A percentile compares a stretch with the other conserved stretches of the same genome.
Conservation (phyloP, 495 filamentous ascomycete genomes). For the Lichina pygmaea region DNA sequence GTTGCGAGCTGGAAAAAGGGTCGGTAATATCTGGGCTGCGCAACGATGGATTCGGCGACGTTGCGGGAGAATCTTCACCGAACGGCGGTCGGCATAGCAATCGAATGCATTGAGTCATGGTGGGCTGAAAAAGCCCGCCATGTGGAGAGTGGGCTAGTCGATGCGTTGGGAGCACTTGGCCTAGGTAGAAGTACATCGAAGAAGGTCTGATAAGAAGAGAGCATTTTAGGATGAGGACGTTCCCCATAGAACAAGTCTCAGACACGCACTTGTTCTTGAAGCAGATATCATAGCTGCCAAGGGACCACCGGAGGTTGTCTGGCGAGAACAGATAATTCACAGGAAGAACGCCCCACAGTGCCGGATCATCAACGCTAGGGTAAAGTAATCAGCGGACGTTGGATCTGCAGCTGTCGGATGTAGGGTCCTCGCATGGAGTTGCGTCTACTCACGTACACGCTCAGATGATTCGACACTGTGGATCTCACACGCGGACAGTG, state of each 20-base stretch:
- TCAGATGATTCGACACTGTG: constrained; percentile 80
- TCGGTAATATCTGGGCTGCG: constrained; percentile 27
- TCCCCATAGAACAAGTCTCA: not conserved
- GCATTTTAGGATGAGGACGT: not conserved
- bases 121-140: constrained; percentile 72
- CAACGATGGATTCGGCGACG: constrained; percentile 5
- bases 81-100: constrained; percentile 43
- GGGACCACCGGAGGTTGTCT: constrained; percentile 53
- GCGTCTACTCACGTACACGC: constrained; percentile 49
- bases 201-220: constrained; percentile 18
- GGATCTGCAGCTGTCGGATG: not conserved
- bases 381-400: constrained; percentile 1
- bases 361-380: constrained; percentile 67
- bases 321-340: constrained; percentile 37
- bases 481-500: not conserved
- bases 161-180: constrained; percentile 77
- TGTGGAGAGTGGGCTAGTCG: constrained; percentile 41
- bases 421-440: not conserved
- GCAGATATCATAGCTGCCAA: constrained; percentile 85
- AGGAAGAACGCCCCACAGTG: constrained; percentile 77
- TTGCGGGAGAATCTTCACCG: constrained; percentile 8
- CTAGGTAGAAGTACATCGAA: constrained; percentile 48
- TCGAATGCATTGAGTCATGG: constrained; percentile 61
- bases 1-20: constrained; percentile 25
- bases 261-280: constrained; percentile 35